Percentiles rank a stretch among this genome's conserved stretches.
phyloP scores from a whole-genome alignment of 176 grass and related monocot species.

The Cocos nucifera region DNA sequence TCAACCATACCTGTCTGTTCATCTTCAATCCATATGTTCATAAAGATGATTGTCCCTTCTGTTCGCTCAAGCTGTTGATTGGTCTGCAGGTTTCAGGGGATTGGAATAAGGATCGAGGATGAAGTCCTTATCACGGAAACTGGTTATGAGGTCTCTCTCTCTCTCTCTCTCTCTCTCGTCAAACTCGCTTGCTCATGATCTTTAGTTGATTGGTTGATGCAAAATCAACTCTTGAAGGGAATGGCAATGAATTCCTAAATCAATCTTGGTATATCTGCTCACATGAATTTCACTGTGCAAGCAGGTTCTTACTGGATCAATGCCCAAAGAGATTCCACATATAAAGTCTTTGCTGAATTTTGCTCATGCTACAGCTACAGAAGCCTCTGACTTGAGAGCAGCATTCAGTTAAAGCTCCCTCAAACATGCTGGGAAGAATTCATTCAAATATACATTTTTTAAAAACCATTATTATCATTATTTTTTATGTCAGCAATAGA shows the following conservation, averaged over 20 bases:
- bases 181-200: no score
- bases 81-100: slow-evolving; percentile 36
- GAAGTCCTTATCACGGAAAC: slow-evolving; percentile 85
- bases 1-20: no score
- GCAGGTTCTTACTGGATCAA: slow-evolving; percentile 77
- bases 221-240: no score
- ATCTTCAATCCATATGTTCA: no score
- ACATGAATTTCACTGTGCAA: slow-evolving; percentile 3
- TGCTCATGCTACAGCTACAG: slow-evolving; percentile 6
- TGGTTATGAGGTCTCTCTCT: slow-evolving; percentile 61
- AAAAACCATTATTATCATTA: no score
- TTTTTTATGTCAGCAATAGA: no score
- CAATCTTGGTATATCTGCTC: background rate
- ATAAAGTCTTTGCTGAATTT: slow-evolving; percentile 58
- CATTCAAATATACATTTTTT: no score
- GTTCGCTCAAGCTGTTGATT: background rate
- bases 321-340: slow-evolving; percentile 72
- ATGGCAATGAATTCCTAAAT: no score
- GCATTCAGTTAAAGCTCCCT: slow-evolving; percentile 16
- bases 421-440: no score
- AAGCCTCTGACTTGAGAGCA: slow-evolving; percentile 22
- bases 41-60: background rate
- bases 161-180: background rate
- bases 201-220: no score
- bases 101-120: slow-evolving; percentile 88